Base-by-base conservation (phyloP, 2,329 filamentous ascomycete genomes). In the Sporothrix curviconia region DNA sequence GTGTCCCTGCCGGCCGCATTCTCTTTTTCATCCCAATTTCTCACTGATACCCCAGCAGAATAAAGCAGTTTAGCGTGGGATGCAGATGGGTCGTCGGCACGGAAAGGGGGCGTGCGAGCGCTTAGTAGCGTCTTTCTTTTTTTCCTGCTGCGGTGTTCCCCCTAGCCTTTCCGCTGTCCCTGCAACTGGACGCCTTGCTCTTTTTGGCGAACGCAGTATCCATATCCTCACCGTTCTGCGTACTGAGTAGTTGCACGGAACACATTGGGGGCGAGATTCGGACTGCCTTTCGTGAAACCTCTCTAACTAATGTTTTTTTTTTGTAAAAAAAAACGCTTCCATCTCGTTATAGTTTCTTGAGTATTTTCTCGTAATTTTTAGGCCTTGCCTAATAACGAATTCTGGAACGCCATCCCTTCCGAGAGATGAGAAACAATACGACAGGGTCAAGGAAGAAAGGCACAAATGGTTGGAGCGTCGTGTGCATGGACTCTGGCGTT, bases 21-120 rank as follows among this genome's bases (percentile, higher is more conserved):
- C 30, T 32, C 24, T 36, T 30, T 40, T 49, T 54, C 50, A 49
- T 58, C 51, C 43, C 51, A 58, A 55, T 36, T 55, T 49, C 50
- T 58, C 50, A 25, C 36, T 49, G 17, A 30, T 19, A 51, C 44
- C 44, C 47, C 30, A 28, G 25, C 19, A 7, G 7, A 30, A 24
- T 25, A 49, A 52, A 24, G 19, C 22, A 42, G 54, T 15, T 37
- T 56, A 60, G 52, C 40, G 59, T 60, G 46, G 55, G 55, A 55
- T 58, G 56, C 55, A 37, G 44, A 55, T 32, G 57, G 37, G 39
- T 32, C 44, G 56, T 50, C 56, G 43, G 51, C 34, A 40, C 39
- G 55, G 37, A 49, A 47, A 54, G 49, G 49, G 47, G 56, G 36
- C 54, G 28, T 19, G 52, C 44, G 43, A 59, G 57, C 57, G 57